Conservation (phyloP, 495 filamentous ascomycete genomes). For the Tuber aestivum region DNA sequence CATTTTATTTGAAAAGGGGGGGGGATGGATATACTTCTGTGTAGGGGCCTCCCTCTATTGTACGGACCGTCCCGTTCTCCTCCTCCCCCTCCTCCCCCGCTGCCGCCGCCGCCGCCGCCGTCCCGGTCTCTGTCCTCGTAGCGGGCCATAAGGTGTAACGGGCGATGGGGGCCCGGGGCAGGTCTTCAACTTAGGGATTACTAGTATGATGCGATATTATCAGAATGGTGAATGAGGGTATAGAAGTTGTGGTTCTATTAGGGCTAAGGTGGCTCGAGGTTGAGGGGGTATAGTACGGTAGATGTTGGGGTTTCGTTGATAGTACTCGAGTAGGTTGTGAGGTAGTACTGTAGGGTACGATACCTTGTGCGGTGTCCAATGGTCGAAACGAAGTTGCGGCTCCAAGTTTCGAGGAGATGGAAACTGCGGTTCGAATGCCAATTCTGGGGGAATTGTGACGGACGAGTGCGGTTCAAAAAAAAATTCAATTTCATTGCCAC, state of each 20-base stretch:
- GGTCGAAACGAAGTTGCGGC: not conserved
- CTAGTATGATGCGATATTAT: not conserved
- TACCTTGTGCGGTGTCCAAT: not conserved
- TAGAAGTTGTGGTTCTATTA: not conserved
- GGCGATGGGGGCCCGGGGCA: not conserved
- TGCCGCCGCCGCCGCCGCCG: slow-evolving; percentile 8
- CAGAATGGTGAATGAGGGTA: not conserved
- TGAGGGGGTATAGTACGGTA: not conserved
- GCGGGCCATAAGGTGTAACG: slow-evolving; percentile 15
- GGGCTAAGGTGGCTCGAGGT: not conserved
- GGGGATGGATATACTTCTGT: slow-evolving; percentile 29
- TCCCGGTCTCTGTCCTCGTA: slow-evolving; percentile 44
- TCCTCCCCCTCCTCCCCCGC: slow-evolving; percentile 43
- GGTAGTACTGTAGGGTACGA: not conserved
- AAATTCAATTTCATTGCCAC: not conserved
- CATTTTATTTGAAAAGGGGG: not conserved
- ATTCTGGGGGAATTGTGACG: not conserved
- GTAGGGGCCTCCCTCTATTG: slow-evolving; percentile 36
- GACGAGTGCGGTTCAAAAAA: not conserved
- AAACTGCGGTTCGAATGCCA: not conserved
- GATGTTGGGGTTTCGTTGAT: not conserved
- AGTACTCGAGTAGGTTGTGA: not conserved
- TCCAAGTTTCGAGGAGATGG: not conserved
- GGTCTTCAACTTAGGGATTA: not conserved
- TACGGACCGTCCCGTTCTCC: slow-evolving; percentile 49